Percentiles rank a stretch among this genome's conserved stretches.
Conservation (phyloP, 805 yeast genomes). For the Candida ortonii region DNA sequence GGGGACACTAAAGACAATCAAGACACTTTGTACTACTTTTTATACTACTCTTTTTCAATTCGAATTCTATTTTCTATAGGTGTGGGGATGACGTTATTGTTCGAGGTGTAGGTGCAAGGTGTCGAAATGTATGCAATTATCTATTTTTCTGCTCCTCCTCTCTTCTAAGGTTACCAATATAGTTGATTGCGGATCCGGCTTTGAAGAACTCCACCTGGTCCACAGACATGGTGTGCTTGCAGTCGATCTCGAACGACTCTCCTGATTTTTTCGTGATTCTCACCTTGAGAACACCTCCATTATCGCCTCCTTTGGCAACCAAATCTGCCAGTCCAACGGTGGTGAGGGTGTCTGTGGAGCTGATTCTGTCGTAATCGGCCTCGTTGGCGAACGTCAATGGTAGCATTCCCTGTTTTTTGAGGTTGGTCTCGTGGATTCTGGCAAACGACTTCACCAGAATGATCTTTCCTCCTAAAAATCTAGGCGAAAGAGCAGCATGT, state of each 20-base stretch:
- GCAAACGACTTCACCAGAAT: constrained; percentile 94
- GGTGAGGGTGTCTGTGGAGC: constrained; percentile 73
- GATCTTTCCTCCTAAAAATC: constrained; percentile 88
- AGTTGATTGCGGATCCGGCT: constrained; percentile 96
- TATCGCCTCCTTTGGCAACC: constrained; percentile 78
- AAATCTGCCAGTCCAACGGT: constrained; percentile 73
- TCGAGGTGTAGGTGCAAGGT: too few species aligned
- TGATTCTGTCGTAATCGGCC: constrained; percentile 77
- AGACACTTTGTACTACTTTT: background rate
- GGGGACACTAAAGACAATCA: background rate
- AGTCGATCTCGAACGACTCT: constrained; percentile 60
- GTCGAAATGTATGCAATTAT: constrained; percentile 1
- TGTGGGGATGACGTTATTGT: too few species aligned
- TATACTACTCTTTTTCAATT: too few species aligned
- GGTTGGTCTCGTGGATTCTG: constrained; percentile 95
- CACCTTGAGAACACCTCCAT: constrained; percentile 76
- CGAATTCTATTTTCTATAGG: too few species aligned
- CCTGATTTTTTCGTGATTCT: constrained; percentile 77
- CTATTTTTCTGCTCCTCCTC: constrained; percentile 8
- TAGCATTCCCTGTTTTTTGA: constrained; percentile 96
- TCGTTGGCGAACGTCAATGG: constrained; percentile 92
- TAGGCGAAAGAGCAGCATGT: constrained; percentile 95
- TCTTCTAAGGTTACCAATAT: constrained; percentile 46
- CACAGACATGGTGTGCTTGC: constrained; percentile 94
- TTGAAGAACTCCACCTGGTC: constrained; percentile 95